Conservation (phyloP, 805 yeast species). For the Candida corydali region DNA sequence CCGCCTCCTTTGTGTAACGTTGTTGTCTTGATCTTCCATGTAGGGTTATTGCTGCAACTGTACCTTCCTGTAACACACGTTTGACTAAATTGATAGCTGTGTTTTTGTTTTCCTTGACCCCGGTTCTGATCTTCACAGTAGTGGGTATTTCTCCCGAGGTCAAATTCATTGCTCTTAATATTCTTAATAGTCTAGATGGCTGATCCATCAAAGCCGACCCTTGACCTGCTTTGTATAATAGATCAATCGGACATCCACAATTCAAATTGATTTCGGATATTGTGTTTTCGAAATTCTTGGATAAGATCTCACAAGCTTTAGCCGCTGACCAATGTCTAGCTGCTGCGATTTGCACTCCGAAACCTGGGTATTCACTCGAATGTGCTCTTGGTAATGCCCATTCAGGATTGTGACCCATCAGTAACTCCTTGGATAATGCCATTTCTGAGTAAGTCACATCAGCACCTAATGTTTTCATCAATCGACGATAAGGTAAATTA, state of each 20-base stretch:
- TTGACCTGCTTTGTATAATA: constrained; percentile 90
- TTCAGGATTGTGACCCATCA: constrained; percentile 89
- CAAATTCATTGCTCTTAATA: constrained; percentile 83
- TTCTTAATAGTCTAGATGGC: constrained; percentile 74
- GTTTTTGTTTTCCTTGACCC: constrained; percentile 79
- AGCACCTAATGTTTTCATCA: constrained; percentile 87
- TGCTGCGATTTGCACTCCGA: constrained; percentile 91
- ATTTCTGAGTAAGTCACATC: constrained; percentile 93
- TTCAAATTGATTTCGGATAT: constrained; percentile 86
- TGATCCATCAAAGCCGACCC: constrained; percentile 92
- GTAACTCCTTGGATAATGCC: constrained; percentile 83
- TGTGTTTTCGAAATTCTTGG: constrained; percentile 49
- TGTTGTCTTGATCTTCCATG: constrained; percentile 98
- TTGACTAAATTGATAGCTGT: constrained; percentile 77
- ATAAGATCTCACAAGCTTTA: constrained; percentile 81
- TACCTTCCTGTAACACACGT: constrained; percentile 71
- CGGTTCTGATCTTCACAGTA: constrained; percentile 89
- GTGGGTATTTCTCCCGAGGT: constrained; percentile 88
- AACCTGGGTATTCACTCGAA: constrained; percentile 73
- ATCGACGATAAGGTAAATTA: constrained; percentile 87
- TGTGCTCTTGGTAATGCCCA: constrained; percentile 98
- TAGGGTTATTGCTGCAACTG: constrained; percentile 84
- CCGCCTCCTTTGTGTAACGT: constrained; percentile 84
- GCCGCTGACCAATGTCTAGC: constrained; percentile 91
- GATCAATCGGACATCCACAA: constrained; percentile 97